Percentiles rank a stretch among this genome's conserved stretches.
phyloP scores from a whole-genome alignment of 1,139 yeast species.

The Debaryomyces fabryi region DNA sequence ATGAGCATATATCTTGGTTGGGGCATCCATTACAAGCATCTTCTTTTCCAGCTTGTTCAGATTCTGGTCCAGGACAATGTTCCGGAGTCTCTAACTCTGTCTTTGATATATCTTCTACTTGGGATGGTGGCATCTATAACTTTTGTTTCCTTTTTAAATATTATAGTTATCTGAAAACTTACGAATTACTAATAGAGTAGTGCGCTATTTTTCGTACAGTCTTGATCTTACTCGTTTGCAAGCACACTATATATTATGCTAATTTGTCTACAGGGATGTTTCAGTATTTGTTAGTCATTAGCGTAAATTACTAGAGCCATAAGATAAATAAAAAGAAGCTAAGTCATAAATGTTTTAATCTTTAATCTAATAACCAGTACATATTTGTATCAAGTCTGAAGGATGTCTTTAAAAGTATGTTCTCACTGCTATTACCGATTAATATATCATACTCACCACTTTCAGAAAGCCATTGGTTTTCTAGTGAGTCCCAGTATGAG shows the following conservation, averaged over 20 bases:
- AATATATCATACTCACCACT: constrained; percentile 51
- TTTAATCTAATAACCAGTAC: too few relatives aligned
- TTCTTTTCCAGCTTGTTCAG: constrained; percentile 88
- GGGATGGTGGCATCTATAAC: constrained; percentile 27
- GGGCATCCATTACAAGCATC: constrained; percentile 97
- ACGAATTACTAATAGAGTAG: background rate
- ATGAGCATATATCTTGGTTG: constrained; percentile 84
- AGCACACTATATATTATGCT: background rate
- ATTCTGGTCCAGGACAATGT: constrained; percentile 98
- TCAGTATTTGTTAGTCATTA: too few relatives aligned
- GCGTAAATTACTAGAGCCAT: too few relatives aligned
- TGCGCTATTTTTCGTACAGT: background rate
- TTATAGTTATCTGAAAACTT: background rate
- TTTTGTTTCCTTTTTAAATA: background rate
- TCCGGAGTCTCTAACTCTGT: constrained; percentile 62
- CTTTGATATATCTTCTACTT: constrained; percentile 15
- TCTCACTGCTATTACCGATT: constrained; percentile 43
- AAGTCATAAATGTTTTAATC: too few relatives aligned
- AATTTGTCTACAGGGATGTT: too few relatives aligned
- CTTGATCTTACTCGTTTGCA: background rate
- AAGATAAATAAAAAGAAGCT: too few relatives aligned
- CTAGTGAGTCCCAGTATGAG: constrained; percentile 55
- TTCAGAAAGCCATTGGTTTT: constrained; percentile 53
- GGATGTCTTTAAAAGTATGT: constrained; percentile 13
- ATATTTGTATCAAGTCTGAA: too few relatives aligned